Conservation (phyloP, 805 yeast genomes). For the Spathaspora passalidarum region DNA sequence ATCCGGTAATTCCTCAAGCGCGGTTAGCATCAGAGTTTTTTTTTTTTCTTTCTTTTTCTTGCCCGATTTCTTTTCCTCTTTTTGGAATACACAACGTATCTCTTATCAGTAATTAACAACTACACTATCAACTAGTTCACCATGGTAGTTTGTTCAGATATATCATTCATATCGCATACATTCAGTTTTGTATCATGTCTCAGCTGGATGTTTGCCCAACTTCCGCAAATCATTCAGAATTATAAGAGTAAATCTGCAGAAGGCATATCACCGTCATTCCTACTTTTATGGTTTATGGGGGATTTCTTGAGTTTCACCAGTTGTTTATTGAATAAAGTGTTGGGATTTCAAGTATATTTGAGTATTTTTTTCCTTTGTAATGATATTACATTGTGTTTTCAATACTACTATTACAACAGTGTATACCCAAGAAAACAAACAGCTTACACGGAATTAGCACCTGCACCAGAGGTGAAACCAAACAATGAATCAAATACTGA, state of each 20-base stretch:
- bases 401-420: conserved; percentile 40
- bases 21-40: conserved; percentile 1
- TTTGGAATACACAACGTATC: neutral
- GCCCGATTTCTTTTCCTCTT: neutral
- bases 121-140: neutral
- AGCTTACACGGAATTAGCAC: neutral
- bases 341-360: conserved; percentile 36
- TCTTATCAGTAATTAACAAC: neutral
- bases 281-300: conserved; percentile 64
- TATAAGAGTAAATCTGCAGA: conserved; percentile 59
- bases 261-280: conserved; percentile 61
- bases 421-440: conserved; percentile 24
- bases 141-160: conserved; percentile 3
- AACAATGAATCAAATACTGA: neutral
- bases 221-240: conserved; percentile 66
- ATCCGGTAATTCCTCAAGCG: conserved; percentile 6
- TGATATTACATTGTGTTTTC: conserved; percentile 37
- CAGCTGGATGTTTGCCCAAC: conserved; percentile 72
- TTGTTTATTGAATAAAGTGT: conserved; percentile 34
- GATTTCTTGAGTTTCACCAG: conserved; percentile 53
- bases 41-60: neutral
- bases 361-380: conserved; percentile 39
- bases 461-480: neutral
- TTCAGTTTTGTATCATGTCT: conserved; percentile 43
- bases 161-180: conserved; percentile 19